phyloP scores from a whole-genome alignment of 345 rosid species.

The Euphorbia lathyris region DNA sequence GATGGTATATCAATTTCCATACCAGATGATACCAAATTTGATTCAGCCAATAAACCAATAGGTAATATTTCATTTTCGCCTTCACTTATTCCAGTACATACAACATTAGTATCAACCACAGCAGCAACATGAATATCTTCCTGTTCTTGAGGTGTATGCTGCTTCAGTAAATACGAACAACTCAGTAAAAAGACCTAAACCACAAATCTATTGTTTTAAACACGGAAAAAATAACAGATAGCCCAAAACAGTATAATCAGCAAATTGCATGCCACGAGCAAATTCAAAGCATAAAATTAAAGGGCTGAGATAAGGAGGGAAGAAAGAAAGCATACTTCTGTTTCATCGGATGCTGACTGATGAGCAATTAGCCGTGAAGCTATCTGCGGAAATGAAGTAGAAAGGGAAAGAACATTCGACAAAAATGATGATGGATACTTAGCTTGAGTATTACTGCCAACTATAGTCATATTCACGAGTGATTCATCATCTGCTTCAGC shows the following conservation, averaged over 20 bases:
- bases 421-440: conserved; percentile 75
- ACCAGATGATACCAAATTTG: conserved; percentile 39
- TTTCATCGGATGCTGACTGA: conserved; percentile 35
- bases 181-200: conserved; percentile 6
- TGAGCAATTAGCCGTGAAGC: conserved; percentile 47
- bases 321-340: conserved; percentile 27
- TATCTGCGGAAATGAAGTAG: conserved; percentile 70
- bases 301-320: not conserved
- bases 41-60: conserved; percentile 43
- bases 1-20: conserved; percentile 39
- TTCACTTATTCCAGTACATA: conserved; percentile 29
- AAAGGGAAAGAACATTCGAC: conserved; percentile 68
- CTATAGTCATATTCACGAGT: conserved; percentile 55
- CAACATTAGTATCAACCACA: conserved; percentile 26
- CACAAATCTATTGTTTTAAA: not conserved
- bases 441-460: conserved; percentile 60
- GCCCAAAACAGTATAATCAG: not conserved
- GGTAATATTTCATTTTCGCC: conserved; percentile 44
- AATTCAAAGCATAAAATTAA: not conserved
- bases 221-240: not conserved
- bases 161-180: conserved; percentile 24
- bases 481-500: conserved; percentile 58
- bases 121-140: conserved; percentile 40
- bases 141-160: conserved; percentile 40
- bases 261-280: not conserved